Base-by-base conservation (phyloP, 768 basidiomycete genomes). In the Kwoniella newhampshirensis region DNA sequence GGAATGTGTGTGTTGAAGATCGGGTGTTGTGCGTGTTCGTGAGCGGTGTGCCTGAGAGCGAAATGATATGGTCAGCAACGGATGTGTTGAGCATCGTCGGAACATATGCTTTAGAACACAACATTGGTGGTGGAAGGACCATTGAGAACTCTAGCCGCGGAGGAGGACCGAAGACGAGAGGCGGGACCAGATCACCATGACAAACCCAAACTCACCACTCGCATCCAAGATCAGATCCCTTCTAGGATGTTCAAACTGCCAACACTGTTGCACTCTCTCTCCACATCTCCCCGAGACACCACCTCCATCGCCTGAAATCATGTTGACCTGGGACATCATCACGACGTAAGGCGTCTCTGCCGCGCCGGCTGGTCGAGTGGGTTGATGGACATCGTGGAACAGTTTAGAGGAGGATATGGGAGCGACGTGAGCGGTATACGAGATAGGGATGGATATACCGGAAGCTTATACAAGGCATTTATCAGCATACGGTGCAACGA, bases 11-110 rank as follows among this genome's bases (percentile, higher is more conserved):
- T 64, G 85, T 87, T 0, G 91, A 87, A 0, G 89, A 87, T 23
- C 96, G 86, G 8, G 86, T 85, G 75, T 99, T 99, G 77, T 99
- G 94, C 62, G 86, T 91, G 70, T 99, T 98, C n/a, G 91, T 96
- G 56, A 87, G 79, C 9, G 93, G 93, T 18, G 92, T 77, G 2
- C 91, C 93, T 93, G 66, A 20, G 4, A 23, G 20, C 4, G 3
- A 2, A 32, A 48, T 18, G 28, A 21, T n/a, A 41, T 7, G 20
- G 18, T n/a, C 40, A 41, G 40, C 40, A 41, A n/a, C 35, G n/a
- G 9, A 37, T n/a, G 9, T n/a, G 35, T 37, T n/a, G 35, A 37
- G 35, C n/a, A 37, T 37, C 35, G 35, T n/a, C n/a, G n/a, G n/a
- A n/a, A n/a, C n/a, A n/a, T n/a, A n/a, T n/a, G n/a, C n/a, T n/a